A percentile compares a stretch with the other conserved stretches of the same genome.
These are phyloP conservation scores for Boeremia lycopersici DNA, from an alignment of 2,329 filamentous ascomycete species.

Conservation along the genomic window DNA sequence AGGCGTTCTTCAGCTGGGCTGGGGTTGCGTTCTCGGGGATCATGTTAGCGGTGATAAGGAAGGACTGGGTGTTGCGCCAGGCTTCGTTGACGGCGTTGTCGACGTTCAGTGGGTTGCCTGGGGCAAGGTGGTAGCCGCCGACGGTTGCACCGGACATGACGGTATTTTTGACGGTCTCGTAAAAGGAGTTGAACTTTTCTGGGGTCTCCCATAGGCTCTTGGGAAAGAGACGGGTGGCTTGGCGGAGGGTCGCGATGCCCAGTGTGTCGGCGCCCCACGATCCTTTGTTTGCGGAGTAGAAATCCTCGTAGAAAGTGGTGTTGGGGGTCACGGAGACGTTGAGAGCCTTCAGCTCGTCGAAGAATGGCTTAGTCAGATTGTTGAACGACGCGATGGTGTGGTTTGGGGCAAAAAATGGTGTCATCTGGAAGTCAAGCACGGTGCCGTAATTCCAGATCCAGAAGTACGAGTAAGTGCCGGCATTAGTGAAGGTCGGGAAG, in stretches of 20 bases:
- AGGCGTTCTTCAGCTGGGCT: constrained; percentile 17
- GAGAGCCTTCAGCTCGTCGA: constrained; percentile 13
- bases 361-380: constrained; percentile 16
- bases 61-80: constrained; percentile 28
- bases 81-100: constrained; percentile 36
- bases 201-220: constrained; percentile 24
- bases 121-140: constrained; percentile 30
- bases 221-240: constrained; percentile 27
- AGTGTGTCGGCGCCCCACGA: constrained; percentile 26
- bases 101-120: constrained; percentile 22
- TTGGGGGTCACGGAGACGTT: constrained; percentile 18
- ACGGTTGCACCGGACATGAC: constrained; percentile 27
- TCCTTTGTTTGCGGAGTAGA: constrained; percentile 21
- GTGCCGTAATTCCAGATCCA: constrained; percentile 20
- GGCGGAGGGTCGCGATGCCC: constrained; percentile 12
- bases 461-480: constrained; percentile 27
- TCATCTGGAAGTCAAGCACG: constrained; percentile 23
- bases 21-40: constrained; percentile 22
- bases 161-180: constrained; percentile 13
- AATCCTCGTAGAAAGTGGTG: constrained; percentile 17
- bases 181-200: constrained; percentile 22
- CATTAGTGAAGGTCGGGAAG: constrained; percentile 23
- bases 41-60: constrained; percentile 26
- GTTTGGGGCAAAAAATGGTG: constrained; percentile 19
- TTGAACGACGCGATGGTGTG: constrained; percentile 18